Percentiles rank a stretch among this genome's conserved stretches.
Conservation (phyloP, 129 eudicot genomes). For the Helianthus annuus region DNA sequence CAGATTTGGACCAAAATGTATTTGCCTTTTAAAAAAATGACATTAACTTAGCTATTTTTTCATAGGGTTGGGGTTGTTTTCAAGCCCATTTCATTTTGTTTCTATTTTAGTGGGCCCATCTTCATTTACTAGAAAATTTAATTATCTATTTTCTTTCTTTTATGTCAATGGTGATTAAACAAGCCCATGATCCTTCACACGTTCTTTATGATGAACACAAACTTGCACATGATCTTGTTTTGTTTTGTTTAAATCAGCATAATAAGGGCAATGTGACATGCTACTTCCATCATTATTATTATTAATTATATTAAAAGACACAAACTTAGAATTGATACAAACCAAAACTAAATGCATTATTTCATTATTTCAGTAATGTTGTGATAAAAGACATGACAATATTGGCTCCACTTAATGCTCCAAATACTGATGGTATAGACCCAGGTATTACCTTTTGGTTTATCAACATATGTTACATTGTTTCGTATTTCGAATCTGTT, state of each 20-base stretch:
- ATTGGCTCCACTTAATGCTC: conserved; percentile 92
- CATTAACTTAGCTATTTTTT: conserved; percentile 2
- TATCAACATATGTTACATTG: not conserved
- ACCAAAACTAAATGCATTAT: conserved; percentile 17
- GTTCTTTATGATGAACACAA: conserved; percentile 19
- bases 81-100: conserved; percentile 6
- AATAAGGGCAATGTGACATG: conserved; percentile 13
- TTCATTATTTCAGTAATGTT: conserved; percentile 59
- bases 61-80: not conserved
- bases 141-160: conserved; percentile 3
- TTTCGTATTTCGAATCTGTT: not conserved
- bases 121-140: not conserved
- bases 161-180: conserved; percentile 14
- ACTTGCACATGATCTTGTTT: conserved; percentile 29
- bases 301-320: not conserved
- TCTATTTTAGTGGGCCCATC: conserved; percentile 1
- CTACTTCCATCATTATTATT: not conserved
- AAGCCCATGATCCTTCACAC: conserved; percentile 31
- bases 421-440: conserved; percentile 96
- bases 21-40: conserved; percentile 18
- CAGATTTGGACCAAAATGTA: conserved; percentile 15
- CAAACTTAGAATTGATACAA: not conserved
- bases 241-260: conserved; percentile 22
- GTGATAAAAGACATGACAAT: conserved; percentile 87
- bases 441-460: conserved; percentile 54